Percentiles rank a stretch among this genome's conserved stretches.
These are phyloP conservation scores for Monosporozyma aquatica DNA, from an alignment of 805 yeast species.

Conservation along the genomic window DNA sequence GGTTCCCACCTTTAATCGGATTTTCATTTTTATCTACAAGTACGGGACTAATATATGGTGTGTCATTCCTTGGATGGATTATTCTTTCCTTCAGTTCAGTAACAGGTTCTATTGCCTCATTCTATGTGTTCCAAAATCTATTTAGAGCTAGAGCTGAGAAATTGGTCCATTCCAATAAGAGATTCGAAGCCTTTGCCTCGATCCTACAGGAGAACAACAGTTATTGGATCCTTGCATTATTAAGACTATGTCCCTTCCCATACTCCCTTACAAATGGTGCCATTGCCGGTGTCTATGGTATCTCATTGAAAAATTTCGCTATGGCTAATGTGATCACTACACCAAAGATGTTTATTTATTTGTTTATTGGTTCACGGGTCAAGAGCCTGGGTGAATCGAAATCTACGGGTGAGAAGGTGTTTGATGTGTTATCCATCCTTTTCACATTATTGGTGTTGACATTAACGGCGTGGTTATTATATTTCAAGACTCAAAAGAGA, in stretches of 20 bases:
- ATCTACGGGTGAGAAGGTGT: slow-evolving; percentile 41
- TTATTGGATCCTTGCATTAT: slow-evolving; percentile 55
- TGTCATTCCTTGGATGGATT: slow-evolving; percentile 66
- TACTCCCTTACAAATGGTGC: slow-evolving; percentile 91
- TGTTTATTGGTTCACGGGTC: slow-evolving; percentile 70
- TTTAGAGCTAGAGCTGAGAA: slow-evolving; percentile 48
- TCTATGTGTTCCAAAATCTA: slow-evolving; percentile 53
- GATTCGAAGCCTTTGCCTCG: slow-evolving; percentile 64
- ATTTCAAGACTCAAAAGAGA: slow-evolving; percentile 39
- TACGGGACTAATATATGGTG: slow-evolving; percentile 78
- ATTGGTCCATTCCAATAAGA: slow-evolving; percentile 53
- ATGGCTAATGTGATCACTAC: slow-evolving; percentile 67
- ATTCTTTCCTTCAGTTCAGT: slow-evolving; percentile 60
- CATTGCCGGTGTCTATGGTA: slow-evolving; percentile 75
- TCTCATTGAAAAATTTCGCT: slow-evolving; percentile 51
- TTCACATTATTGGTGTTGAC: slow-evolving; percentile 48
- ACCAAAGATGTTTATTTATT: slow-evolving; percentile 70
- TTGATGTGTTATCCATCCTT: slow-evolving; percentile 54
- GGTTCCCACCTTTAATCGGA: slow-evolving; percentile 89
- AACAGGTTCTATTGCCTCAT: slow-evolving; percentile 67
- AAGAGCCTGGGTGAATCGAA: slow-evolving; percentile 57
- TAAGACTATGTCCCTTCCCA: slow-evolving; percentile 86
- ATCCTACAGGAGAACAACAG: slow-evolving; percentile 64
- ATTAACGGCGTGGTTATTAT: slow-evolving; percentile 58
- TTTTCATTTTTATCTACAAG: slow-evolving; percentile 58